Base-by-base conservation (phyloP, 805 yeast genomes). In the Kregervanrija pseudodelftensis region DNA sequence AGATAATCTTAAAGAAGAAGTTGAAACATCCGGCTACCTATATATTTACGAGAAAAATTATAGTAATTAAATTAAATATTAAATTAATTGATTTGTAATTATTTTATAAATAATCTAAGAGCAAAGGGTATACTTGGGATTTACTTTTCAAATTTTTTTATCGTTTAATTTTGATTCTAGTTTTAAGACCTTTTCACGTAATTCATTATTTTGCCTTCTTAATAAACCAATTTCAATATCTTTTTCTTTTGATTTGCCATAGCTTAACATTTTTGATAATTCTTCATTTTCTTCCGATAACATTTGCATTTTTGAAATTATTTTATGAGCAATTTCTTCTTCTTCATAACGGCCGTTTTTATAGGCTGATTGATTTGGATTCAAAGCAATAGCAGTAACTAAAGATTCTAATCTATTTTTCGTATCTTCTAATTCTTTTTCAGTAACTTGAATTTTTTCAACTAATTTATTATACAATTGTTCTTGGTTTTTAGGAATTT, bases 281-380 rank as follows among this genome's bases (percentile, higher is more conserved):
- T 73, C 79, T 46, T 79, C 80, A 58, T 87, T 87, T 57, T 87
- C 95, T 39, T 72, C 74, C 14, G 77, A 77, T 47, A 87, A 64
- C 46, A 73, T 66, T 43, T 76, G 76, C 50, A 87, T 54, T 53
- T 85, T 78, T 36, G 73, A 71, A 35, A 86, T 68, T 47, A 85
- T 76, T 54, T 81, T 80, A 57, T 86, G 93, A 11, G 90, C 79
- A 39, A 85, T 64, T 44, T 85, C 89, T 54, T 84, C 80, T 41
- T 78, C 82, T 55, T 86, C 95, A 58, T 77, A 82, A 46, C 82
- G 68, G 2, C 88, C 89, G 45, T 69, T 63, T 32, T 69, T 68
- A 2, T 79, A 76, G 16, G 67, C 60, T 5, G 60, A 49, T 42
- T 72, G 74, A 10, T 65, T 58, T 5, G 82, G 81, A 48, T 73